A percentile compares a stretch with the other conserved stretches of the same genome.
These are phyloP conservation scores for Galium porrigens DNA, from an alignment of 305 asterid genomes.

Conservation along the genomic window DNA sequence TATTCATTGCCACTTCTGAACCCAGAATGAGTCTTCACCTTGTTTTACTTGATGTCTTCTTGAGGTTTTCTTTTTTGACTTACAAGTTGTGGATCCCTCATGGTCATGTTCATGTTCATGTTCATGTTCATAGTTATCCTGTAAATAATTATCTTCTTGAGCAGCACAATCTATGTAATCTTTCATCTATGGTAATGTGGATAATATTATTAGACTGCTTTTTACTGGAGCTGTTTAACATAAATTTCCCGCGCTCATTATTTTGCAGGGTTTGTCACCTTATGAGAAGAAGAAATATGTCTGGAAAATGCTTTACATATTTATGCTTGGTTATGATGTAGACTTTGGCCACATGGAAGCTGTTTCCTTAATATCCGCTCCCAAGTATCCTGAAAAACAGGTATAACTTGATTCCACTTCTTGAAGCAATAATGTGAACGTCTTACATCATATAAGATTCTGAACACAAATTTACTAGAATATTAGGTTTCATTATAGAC, in stretches of 20 bases:
- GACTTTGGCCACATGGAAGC: conserved; percentile 99
- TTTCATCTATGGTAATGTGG: neutral
- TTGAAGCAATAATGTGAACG: neutral
- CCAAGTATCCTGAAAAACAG: conserved; percentile 99
- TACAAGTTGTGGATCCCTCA: neutral
- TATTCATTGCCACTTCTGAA: neutral
- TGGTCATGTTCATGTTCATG: neutral
- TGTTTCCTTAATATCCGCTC: conserved; percentile 94
- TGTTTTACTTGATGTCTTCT: neutral
- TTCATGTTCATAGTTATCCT: neutral
- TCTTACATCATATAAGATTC: neutral
- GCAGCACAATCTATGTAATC: neutral
- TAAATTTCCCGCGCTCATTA: conserved; percentile 14
- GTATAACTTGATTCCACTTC: conserved; percentile 22
- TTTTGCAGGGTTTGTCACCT: conserved; percentile 66
- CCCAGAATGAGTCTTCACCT: neutral
- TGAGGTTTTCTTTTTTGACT: neutral
- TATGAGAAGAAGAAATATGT: conserved; percentile 97
- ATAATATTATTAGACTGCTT: neutral
- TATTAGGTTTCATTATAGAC: neutral
- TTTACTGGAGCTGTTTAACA: conserved; percentile 1
- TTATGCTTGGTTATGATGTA: conserved; percentile 96
- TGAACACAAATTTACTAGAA: neutral
- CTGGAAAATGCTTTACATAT: conserved; percentile 98
- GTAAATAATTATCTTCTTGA: neutral